These are phyloP conservation scores for Heracleum sosnowskyi DNA, from an alignment of 129 eudicot genomes.

Conservation along the genomic window DNA sequence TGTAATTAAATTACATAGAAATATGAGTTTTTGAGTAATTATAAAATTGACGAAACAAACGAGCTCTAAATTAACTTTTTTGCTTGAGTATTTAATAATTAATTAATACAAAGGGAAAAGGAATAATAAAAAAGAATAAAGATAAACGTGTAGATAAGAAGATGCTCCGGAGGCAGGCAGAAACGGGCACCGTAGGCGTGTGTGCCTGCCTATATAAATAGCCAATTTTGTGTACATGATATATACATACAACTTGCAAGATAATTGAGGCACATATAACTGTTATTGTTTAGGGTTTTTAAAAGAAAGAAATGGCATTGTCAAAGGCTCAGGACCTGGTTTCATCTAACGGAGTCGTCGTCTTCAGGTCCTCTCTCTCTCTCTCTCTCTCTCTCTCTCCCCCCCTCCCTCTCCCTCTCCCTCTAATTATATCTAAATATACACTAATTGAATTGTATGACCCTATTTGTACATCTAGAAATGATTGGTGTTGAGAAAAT, in stretches of 20 bases:
- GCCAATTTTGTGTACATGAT: background rate
- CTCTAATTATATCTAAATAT: background rate
- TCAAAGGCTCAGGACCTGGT: slow-evolving; percentile 60
- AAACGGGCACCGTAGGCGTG: too few species aligned
- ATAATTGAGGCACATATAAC: background rate
- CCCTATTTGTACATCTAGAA: background rate
- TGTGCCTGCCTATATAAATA: background rate
- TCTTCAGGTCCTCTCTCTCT: slow-evolving; percentile 51
- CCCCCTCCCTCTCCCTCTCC: background rate
- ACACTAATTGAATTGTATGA: too few species aligned
- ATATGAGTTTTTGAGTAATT: too few species aligned
- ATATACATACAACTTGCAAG: background rate
- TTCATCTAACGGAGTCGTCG: slow-evolving; percentile 58
- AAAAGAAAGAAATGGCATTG: slow-evolving; percentile 34
- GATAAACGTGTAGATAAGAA: too few species aligned
- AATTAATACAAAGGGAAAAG: too few species aligned
- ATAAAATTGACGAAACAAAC: too few species aligned
- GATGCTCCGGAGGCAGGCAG: too few species aligned
- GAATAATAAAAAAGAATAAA: too few species aligned
- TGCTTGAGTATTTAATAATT: too few species aligned
- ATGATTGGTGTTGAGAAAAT: background rate
- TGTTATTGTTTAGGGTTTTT: background rate
- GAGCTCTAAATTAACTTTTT: too few species aligned
- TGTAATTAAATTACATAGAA: too few species aligned
- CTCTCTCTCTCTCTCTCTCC: background rate